Evolutionary conservation across 1,139 yeast species (phyloP), one percentile per base, ranked within the genome.

Genomic region (Suhomyces choctaworum): DNA sequence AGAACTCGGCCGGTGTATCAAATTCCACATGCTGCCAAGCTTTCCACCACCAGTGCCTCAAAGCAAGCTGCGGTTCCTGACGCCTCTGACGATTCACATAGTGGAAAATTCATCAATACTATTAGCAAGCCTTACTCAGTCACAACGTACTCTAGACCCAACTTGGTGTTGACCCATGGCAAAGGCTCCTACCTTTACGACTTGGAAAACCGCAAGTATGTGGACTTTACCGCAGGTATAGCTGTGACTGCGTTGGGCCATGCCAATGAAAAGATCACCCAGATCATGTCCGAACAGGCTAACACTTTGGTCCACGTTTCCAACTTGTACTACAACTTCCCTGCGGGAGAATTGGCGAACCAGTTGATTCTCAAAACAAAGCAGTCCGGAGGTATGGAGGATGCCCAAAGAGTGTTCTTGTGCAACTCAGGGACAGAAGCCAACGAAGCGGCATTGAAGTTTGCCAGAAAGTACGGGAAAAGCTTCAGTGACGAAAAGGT

Each of bases 221-320:
- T 92, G 36, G 98, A 92, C 58, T 90, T 92, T 62, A 82, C 90
- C 2, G 89, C 97, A 2, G 98, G 98, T 33, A 89, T 92, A 48
- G 97, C 98, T 1, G 98, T 92, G 11, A 90, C 96, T n/a, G 82
- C 86, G 1, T 68, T 92, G 45, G 98, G 98, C 3, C 98, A 92
- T 59, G 70, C 89, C 21, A 76, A 92, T 52, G 79, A 81, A 4
- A 82, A 79, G 44, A 73, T 92, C 25, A 74, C 95, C 4, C 66
- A 82, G 39, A 77, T 92, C 42, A 59, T 89, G 41, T 60, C 66
- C 38, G 82, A 83, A 30, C 98, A 92, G 62, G 78, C 92, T 1
- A 60, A 63, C 25, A 80, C 82, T 9, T 67, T 92, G 46, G 70
- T 89, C 39, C 98, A 92, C 56, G 76, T 89, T 43, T 86, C 96